These are phyloP conservation scores for Trichoderma sp. DNA, from an alignment of 2,329 filamentous ascomycete genomes.

Conservation along the genomic window DNA sequence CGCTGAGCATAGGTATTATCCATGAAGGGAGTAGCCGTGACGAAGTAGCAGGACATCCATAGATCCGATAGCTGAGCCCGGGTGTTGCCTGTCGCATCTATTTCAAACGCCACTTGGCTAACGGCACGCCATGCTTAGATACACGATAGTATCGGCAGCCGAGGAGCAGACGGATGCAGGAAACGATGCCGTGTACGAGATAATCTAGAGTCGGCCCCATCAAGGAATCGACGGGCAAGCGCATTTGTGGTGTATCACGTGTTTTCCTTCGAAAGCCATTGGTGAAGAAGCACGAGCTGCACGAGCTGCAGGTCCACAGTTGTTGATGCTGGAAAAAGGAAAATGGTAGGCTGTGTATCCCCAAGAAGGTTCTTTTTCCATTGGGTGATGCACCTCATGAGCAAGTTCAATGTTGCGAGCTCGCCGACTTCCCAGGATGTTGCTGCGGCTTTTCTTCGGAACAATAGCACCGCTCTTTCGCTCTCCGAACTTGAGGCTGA, in stretches of 20 bases:
- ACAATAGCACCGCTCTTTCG: neutral
- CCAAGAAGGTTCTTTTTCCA: neutral
- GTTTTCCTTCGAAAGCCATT: neutral
- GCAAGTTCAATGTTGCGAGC: neutral
- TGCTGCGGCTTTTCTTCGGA: neutral
- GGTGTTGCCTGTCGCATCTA: neutral
- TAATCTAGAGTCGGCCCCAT: neutral
- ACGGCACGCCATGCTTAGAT: neutral
- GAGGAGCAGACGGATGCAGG: neutral
- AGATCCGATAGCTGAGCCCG: neutral
- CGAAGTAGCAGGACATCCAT: neutral
- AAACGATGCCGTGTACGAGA: neutral
- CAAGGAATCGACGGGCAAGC: neutral
- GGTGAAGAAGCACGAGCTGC: neutral
- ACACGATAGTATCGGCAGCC: neutral
- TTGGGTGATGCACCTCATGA: neutral
- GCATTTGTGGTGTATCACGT: slow-evolving; percentile 17
- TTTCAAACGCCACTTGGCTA: neutral
- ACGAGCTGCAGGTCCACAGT: neutral
- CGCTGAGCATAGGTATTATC: neutral
- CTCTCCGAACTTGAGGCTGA: too few species aligned
- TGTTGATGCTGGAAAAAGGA: neutral
- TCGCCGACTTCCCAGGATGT: neutral
- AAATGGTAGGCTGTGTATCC: neutral
- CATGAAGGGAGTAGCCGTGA: neutral